phyloP scores from a whole-genome alignment of 441 rosid species.

The Metrosideros polymorpha region DNA sequence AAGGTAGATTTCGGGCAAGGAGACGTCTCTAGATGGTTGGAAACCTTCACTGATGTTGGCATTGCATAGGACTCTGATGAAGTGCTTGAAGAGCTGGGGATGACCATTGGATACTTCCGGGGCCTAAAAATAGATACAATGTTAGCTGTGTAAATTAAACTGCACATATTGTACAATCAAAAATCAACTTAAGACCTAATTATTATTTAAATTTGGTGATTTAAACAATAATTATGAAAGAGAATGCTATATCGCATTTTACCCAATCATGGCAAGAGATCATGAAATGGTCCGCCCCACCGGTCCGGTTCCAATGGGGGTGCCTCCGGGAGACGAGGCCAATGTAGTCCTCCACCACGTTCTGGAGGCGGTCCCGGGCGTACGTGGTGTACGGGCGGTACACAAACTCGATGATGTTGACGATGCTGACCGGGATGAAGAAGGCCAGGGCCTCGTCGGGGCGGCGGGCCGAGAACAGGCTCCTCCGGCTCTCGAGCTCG shows the following conservation, averaged over 20 bases:
- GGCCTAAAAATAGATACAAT: conserved; percentile 31
- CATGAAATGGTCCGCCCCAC: conserved; percentile 81
- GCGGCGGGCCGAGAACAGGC: conserved; percentile 30
- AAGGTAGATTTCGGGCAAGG: conserved; percentile 59
- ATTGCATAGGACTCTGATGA: conserved; percentile 75
- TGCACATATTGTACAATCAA: too few species aligned
- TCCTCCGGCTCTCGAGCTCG: conserved; percentile 35
- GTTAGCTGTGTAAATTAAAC: too few species aligned
- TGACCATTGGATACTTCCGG: conserved; percentile 47
- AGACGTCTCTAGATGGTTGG: conserved; percentile 48
- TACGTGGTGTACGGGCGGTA: conserved; percentile 42
- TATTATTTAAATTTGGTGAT: neutral
- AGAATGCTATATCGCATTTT: neutral
- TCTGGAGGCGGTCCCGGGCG: conserved; percentile 43
- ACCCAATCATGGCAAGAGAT: conserved; percentile 92
- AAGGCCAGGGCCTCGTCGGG: conserved; percentile 49
- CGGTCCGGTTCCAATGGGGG: conserved; percentile 64
- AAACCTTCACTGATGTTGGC: conserved; percentile 82
- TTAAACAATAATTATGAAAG: neutral
- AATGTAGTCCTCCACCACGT: conserved; percentile 43
- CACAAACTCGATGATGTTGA: conserved; percentile 33
- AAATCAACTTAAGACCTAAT: neutral
- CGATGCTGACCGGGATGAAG: conserved; percentile 39
- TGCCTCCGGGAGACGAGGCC: conserved; percentile 31
- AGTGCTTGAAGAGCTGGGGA: conserved; percentile 49